These are phyloP conservation scores for Aspergillus persii DNA, from an alignment of 2,329 filamentous ascomycete species.

Conservation along the genomic window DNA sequence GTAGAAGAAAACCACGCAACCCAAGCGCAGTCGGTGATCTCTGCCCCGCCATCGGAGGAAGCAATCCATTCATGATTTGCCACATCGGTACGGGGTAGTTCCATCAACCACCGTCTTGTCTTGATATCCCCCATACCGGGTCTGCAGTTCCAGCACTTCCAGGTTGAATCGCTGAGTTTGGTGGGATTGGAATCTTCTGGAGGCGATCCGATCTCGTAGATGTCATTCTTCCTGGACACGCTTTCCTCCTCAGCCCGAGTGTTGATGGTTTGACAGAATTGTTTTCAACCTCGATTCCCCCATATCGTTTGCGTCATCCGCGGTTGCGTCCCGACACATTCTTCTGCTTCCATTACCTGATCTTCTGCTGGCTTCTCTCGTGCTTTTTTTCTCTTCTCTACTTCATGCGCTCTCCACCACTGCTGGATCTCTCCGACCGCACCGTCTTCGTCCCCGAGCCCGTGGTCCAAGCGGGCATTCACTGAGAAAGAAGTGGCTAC, in stretches of 20 bases:
- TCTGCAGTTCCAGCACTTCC: too few relatives aligned
- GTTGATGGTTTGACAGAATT: background rate
- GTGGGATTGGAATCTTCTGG: background rate
- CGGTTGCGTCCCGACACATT: background rate
- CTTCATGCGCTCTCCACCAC: background rate
- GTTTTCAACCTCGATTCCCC: slow-evolving; percentile 1
- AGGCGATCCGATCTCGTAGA: background rate
- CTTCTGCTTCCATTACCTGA: background rate
- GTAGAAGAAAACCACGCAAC: too few relatives aligned
- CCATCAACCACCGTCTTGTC: background rate
- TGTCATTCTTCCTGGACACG: background rate
- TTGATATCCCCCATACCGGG: background rate
- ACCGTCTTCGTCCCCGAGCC: background rate
- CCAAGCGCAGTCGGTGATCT: too few relatives aligned
- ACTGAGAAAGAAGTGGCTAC: too few relatives aligned
- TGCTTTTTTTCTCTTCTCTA: background rate
- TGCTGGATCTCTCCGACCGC: background rate
- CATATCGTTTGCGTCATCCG: slow-evolving; percentile 24
- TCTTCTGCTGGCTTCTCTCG: background rate
- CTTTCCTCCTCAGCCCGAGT: slow-evolving; percentile 2
- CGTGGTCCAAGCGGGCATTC: background rate
- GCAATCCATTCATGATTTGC: slow-evolving; percentile 11
- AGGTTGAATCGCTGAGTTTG: too few relatives aligned
- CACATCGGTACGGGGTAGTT: slow-evolving; percentile 4
- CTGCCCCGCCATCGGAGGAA: background rate